Percentiles rank a stretch among this genome's conserved stretches.
These are phyloP conservation scores for Infundibulicybe gibba DNA, from an alignment of 768 basidiomycete genomes.

Conservation along the genomic window DNA sequence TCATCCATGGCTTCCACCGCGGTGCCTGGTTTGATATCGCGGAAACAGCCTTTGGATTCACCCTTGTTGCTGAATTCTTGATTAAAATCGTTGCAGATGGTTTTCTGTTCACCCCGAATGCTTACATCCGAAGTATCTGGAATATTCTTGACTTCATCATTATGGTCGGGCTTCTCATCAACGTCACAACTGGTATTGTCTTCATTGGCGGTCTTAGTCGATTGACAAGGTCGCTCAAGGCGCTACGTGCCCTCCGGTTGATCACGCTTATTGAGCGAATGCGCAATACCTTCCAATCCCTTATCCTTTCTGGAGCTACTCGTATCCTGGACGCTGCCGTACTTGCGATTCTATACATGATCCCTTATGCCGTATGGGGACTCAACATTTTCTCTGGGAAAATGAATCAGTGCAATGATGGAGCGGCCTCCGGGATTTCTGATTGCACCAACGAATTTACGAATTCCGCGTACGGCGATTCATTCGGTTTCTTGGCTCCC, in stretches of 20 bases:
- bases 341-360: conserved; percentile 87
- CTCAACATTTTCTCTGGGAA: conserved; percentile 87
- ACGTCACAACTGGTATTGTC: conserved; percentile 66
- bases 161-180: conserved; percentile 72
- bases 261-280: conserved; percentile 88
- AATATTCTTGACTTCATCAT: conserved; percentile 88
- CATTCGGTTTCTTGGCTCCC: conserved; percentile 73
- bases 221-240: conserved; percentile 83
- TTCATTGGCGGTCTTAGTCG: conserved; percentile 78
- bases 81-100: conserved; percentile 95
- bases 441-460: conserved; percentile 77
- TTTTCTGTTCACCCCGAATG: conserved; percentile 86
- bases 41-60: conserved; percentile 67
- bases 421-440: conserved; percentile 41
- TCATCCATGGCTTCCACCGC: conserved; percentile 51
- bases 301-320: conserved; percentile 81
- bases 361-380: conserved; percentile 92
- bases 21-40: conserved; percentile 86
- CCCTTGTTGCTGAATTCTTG: conserved; percentile 75
- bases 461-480: conserved; percentile 54
- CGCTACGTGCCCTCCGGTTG: conserved; percentile 81
- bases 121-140: conserved; percentile 90
- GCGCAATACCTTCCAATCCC: conserved; percentile 80
- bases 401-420: conserved; percentile 85
- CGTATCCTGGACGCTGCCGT: conserved; percentile 89